Percentiles rank a stretch among this genome's conserved stretches.
Evolutionary conservation across 257 asterid genomes (phyloP).

Genomic region (Salvia rosmarinus): DNA sequence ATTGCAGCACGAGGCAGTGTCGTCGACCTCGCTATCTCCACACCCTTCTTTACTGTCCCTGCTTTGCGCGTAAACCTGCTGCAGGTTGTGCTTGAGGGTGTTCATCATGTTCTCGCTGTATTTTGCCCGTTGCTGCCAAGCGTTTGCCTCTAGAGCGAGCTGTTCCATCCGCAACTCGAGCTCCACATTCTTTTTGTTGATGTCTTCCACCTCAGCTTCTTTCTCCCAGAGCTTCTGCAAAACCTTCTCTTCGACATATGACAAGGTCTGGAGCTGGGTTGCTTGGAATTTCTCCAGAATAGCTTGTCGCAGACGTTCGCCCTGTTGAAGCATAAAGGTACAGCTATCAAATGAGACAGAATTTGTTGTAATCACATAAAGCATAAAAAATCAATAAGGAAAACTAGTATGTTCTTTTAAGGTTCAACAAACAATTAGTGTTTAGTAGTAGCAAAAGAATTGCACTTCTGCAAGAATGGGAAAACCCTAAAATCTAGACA

Average conservation of each 20-base stretch:
- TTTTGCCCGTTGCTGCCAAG: conserved; percentile 92
- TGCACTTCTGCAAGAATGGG: neutral
- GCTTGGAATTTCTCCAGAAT: conserved; percentile 79
- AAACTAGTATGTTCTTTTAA: neutral
- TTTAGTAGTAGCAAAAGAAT: neutral
- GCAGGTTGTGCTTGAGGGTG: conserved; percentile 71
- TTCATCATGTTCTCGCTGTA: conserved; percentile 77
- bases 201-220: conserved; percentile 73
- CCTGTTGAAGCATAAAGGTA: conserved; percentile 48
- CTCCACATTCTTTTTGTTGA: conserved; percentile 76
- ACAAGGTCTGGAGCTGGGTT: conserved; percentile 75
- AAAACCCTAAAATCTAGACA: neutral
- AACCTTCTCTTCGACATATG: conserved; percentile 81
- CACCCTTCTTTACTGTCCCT: conserved; percentile 95
- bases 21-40: conserved; percentile 93
- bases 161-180: conserved; percentile 77
- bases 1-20: conserved; percentile 82
- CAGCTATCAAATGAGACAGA: neutral
- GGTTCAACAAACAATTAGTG: neutral
- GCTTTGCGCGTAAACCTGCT: conserved; percentile 73
- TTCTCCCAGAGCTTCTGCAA: conserved; percentile 71
- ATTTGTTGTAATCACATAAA: neutral
- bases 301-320: conserved; percentile 79
- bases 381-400: neutral
- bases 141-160: conserved; percentile 70